A percentile compares a stretch with the other conserved stretches of the same genome.
phyloP scores from a whole-genome alignment of 129 eudicot species.

The Dittrichia graveolens region DNA sequence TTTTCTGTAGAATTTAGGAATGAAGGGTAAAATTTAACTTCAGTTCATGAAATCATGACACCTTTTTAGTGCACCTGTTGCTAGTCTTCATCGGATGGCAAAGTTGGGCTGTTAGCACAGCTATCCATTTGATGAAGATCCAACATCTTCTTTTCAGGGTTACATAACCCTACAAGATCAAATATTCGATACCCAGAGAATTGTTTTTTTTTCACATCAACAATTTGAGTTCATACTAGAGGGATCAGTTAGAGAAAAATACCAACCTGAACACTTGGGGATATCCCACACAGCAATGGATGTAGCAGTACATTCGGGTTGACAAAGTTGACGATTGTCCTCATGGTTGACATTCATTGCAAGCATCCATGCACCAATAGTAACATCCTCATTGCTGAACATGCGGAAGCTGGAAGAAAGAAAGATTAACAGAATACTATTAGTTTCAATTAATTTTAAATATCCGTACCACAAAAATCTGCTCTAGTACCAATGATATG shows the following conservation, averaged over 20 bases:
- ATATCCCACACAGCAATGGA: constrained; percentile 79
- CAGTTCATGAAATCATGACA: neutral
- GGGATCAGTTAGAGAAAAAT: neutral
- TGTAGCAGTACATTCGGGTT: constrained; percentile 58
- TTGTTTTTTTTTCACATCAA: neutral
- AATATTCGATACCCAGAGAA: neutral
- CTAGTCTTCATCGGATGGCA: constrained; percentile 58
- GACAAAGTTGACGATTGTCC: constrained; percentile 59
- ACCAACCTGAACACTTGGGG: constrained; percentile 72
- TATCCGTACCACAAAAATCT: neutral
- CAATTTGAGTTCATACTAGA: neutral
- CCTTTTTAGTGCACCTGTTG: constrained; percentile 22
- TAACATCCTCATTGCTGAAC: constrained; percentile 76
- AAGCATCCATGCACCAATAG: constrained; percentile 80
- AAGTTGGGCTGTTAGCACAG: constrained; percentile 80
- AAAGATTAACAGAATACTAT: constrained; percentile 12
- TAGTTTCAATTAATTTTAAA: neutral
- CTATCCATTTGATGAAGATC: constrained; percentile 77
- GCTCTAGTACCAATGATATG: neutral
- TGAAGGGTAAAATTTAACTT: constrained; percentile 15
- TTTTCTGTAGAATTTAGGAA: constrained; percentile 15
- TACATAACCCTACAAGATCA: constrained; percentile 70
- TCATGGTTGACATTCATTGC: constrained; percentile 73
- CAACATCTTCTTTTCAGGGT: constrained; percentile 85
- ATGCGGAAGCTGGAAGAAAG: constrained; percentile 57